Percentiles rank a stretch among this genome's conserved stretches.
Evolutionary conservation across 2,329 filamentous ascomycete genomes (phyloP).

Genomic region (Pseudogymnoascus sp.): DNA sequence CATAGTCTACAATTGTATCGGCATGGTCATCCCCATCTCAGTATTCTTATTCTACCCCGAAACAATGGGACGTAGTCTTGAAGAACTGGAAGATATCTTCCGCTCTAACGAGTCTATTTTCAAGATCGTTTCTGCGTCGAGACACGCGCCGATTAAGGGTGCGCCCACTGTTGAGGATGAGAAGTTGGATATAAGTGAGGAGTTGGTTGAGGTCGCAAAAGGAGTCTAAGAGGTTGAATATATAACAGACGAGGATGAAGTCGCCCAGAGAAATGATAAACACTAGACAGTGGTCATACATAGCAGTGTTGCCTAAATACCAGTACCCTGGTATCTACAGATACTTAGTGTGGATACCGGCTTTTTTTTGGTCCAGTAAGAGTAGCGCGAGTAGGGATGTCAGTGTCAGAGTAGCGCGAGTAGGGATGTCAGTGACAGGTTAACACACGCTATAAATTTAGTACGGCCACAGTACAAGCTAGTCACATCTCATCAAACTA

Average conservation of each 20-base stretch:
- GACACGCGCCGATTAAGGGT: background rate
- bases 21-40: slow-evolving; percentile 30
- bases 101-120: slow-evolving; percentile 24
- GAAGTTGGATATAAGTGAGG: background rate
- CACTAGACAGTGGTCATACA: too few species aligned
- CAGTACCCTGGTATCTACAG: too few species aligned
- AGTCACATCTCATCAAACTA: background rate
- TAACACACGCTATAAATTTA: too few species aligned
- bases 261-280: background rate
- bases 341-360: too few species aligned
- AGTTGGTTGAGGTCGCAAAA: background rate
- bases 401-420: too few species aligned
- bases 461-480: too few species aligned
- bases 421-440: too few species aligned
- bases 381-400: too few species aligned
- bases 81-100: slow-evolving; percentile 39
- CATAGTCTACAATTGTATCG: background rate
- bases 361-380: too few species aligned
- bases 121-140: background rate
- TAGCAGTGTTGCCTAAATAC: too few species aligned
- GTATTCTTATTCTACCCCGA: slow-evolving; percentile 40
- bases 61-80: slow-evolving; percentile 42
- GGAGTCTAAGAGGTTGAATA: background rate
- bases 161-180: background rate
- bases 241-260: background rate